These are phyloP conservation scores for Scheffersomyces segobiensis DNA, from an alignment of 1,139 yeast genomes.

Conservation along the genomic window DNA sequence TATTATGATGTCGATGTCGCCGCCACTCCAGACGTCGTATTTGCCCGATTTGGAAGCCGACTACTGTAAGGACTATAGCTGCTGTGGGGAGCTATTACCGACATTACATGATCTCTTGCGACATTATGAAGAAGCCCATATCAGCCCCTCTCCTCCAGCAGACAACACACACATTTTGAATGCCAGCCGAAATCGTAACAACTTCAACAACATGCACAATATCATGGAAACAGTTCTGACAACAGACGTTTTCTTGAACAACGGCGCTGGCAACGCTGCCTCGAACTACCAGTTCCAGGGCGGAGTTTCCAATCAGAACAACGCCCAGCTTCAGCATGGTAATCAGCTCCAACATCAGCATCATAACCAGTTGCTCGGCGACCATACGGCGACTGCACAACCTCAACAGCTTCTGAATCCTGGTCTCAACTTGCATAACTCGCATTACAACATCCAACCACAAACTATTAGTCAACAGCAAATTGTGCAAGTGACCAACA, in stretches of 20 bases:
- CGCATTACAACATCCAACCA: slow-evolving; percentile 13
- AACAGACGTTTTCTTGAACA: slow-evolving; percentile 77
- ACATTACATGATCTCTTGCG: slow-evolving; percentile 89
- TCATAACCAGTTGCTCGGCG: not conserved
- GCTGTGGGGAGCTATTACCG: slow-evolving; percentile 91
- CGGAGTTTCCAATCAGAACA: slow-evolving; percentile 3
- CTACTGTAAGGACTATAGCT: slow-evolving; percentile 93
- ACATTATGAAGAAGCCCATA: slow-evolving; percentile 96
- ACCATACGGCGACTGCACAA: not conserved
- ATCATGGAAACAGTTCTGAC: slow-evolving; percentile 80
- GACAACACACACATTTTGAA: slow-evolving; percentile 34
- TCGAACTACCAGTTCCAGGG: slow-evolving; percentile 13
- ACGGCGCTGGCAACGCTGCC: slow-evolving; percentile 9
- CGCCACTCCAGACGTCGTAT: slow-evolving; percentile 72
- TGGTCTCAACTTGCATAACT: slow-evolving; percentile 14
- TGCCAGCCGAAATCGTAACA: slow-evolving; percentile 36
- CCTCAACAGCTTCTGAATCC: slow-evolving; percentile 7
- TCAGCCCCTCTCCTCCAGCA: slow-evolving; percentile 67
- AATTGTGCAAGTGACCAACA: not conserved
- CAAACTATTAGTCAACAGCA: slow-evolving; percentile 4
- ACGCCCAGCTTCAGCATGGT: slow-evolving; percentile 16
- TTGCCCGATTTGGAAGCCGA: slow-evolving; percentile 92
- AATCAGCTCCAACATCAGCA: slow-evolving; percentile 16
- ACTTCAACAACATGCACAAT: slow-evolving; percentile 45
- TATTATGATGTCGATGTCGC: slow-evolving; percentile 48